phyloP scores from a whole-genome alignment of 1,139 yeast genomes.

The Hyphopichia wangnamkhiaoensis region DNA sequence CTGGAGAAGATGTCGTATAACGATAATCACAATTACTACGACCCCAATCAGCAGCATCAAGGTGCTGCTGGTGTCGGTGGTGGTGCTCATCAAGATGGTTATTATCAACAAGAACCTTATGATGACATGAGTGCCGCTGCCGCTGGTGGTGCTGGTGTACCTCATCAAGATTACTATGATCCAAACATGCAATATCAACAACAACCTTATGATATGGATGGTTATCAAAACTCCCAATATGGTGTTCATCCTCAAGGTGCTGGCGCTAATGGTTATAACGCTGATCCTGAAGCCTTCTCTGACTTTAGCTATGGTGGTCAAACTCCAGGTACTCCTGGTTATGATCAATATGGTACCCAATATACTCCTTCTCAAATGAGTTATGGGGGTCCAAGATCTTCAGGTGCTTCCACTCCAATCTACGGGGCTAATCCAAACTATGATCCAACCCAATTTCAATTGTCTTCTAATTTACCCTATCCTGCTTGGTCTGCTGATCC shows the following conservation, averaged over 20 bases:
- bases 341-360: conserved; percentile 78
- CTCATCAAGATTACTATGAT: conserved; percentile 41
- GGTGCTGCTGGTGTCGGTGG: conserved; percentile 14
- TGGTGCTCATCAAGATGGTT: conserved; percentile 39
- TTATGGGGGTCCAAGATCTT: conserved; percentile 80
- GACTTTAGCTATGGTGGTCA: conserved; percentile 77
- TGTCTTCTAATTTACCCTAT: conserved; percentile 71
- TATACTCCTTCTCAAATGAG: conserved; percentile 83
- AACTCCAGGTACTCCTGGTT: conserved; percentile 66
- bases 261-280: conserved; percentile 49
- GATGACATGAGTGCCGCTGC: conserved; percentile 24
- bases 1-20: conserved; percentile 48
- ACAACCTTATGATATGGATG: conserved; percentile 51
- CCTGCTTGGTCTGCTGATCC: conserved; percentile 97
- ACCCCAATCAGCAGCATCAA: conserved; percentile 39
- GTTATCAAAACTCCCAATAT: conserved; percentile 42
- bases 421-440: conserved; percentile 68
- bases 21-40: conserved; percentile 52
- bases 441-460: conserved; percentile 67
- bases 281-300: conserved; percentile 74
- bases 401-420: conserved; percentile 95
- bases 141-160: conserved; percentile 23
- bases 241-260: conserved; percentile 37
- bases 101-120: conserved; percentile 50
- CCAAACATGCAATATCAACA: conserved; percentile 56